phyloP scores from a whole-genome alignment of 2,329 filamentous ascomycete genomes.

The Diaporthe capsici region DNA sequence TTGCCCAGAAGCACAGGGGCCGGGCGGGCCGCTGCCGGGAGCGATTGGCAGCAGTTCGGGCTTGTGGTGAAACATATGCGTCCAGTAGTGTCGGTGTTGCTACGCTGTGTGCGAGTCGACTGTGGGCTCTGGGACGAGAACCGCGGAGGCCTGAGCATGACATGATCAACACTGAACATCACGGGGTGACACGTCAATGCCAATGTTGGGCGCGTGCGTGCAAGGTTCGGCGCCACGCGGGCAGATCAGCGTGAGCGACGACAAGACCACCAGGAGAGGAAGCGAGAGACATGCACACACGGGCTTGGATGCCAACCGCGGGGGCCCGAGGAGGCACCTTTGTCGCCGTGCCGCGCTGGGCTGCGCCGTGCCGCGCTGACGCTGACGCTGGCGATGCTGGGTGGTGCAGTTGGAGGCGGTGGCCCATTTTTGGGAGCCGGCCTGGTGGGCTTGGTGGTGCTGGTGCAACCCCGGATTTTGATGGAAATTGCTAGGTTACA shows the following conservation, averaged over 20 bases:
- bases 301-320: not conserved
- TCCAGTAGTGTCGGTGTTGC: conserved; percentile 1
- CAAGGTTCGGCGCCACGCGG: conserved; percentile 31
- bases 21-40: conserved; percentile 18
- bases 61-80: conserved; percentile 23
- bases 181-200: conserved; percentile 34
- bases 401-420: not conserved
- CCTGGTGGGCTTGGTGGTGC: conserved; percentile 11
- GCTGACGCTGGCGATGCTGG: not conserved
- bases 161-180: not conserved
- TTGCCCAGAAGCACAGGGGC: not conserved
- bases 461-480: conserved; percentile 35
- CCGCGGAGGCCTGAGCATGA: conserved; percentile 6
- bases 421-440: conserved; percentile 30
- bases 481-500: conserved; percentile 34
- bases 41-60: conserved; percentile 24
- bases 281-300: not conserved
- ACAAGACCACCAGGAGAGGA: not conserved
- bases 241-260: conserved; percentile 2
- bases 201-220: conserved; percentile 30
- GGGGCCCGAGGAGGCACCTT: not conserved
- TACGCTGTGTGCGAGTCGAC: not conserved
- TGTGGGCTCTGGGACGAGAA: not conserved
- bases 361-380: conserved; percentile 15
- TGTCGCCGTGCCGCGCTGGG: conserved; percentile 20